A percentile compares a stretch with the other conserved stretches of the same genome.
phyloP scores from a whole-genome alignment of 1,139 yeast species.

The Taiozyma sp. region DNA sequence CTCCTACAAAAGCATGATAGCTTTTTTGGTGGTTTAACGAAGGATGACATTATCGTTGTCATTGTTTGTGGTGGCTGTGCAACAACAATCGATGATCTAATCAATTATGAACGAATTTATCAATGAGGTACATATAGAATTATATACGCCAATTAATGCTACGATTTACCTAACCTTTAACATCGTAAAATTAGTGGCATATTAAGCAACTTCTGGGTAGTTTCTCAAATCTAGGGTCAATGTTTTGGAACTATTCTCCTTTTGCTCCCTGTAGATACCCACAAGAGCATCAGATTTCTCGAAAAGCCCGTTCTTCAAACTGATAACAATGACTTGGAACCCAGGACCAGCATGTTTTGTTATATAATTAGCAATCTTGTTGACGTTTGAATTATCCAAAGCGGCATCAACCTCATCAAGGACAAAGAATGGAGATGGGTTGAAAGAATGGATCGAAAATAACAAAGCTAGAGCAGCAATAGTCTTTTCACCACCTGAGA shows the following conservation, averaged over 20 bases:
- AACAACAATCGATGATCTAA: conserved; percentile 32
- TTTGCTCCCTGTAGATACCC: conserved; percentile 88
- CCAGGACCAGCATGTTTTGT: conserved; percentile 70
- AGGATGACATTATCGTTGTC: conserved; percentile 49
- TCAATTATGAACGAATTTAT: conserved; percentile 12
- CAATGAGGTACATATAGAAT: neutral
- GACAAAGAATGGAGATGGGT: conserved; percentile 94
- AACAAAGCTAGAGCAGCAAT: conserved; percentile 92
- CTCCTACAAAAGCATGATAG: conserved; percentile 34
- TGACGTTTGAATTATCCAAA: conserved; percentile 84
- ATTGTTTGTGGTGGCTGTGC: conserved; percentile 67
- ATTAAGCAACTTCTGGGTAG: conserved; percentile 38
- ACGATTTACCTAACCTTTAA: neutral
- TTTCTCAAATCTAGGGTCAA: conserved; percentile 68
- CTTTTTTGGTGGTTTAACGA: conserved; percentile 29
- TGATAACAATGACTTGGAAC: conserved; percentile 90
- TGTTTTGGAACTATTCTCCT: conserved; percentile 69
- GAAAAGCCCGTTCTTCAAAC: conserved; percentile 82
- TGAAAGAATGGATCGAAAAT: conserved; percentile 87
- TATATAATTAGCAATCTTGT: conserved; percentile 80
- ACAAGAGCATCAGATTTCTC: conserved; percentile 89
- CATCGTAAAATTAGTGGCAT: neutral
- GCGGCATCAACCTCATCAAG: conserved; percentile 98
- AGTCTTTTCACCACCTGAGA: conserved; percentile 97
- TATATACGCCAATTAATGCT: neutral